Conservation (phyloP, 2,329 filamentous ascomycete species). For the Teratosphaeria gauchensis region DNA sequence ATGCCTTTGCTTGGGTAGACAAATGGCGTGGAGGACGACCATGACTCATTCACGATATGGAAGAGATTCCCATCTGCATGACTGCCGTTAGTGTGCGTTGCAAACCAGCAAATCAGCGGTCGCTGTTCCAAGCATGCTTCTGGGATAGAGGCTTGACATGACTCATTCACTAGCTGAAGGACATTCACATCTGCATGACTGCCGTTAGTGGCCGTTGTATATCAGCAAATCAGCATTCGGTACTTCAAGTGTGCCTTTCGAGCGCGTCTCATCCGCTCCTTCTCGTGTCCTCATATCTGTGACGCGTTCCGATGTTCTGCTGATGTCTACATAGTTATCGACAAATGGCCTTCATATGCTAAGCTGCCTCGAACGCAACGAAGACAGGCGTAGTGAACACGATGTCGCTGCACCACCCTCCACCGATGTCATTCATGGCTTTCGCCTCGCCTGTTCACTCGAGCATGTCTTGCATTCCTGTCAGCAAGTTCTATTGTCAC, state of each 20-base stretch:
- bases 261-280: background rate
- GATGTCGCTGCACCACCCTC: background rate
- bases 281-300: background rate
- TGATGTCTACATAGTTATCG: background rate
- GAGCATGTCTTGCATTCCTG: background rate
- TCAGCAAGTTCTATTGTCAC: background rate
- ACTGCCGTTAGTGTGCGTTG: too few species aligned
- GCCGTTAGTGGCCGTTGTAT: too few species aligned
- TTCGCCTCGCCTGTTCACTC: background rate
- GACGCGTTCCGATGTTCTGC: background rate
- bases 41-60: too few species aligned
- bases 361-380: background rate
- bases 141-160: too few species aligned
- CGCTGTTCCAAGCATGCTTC: too few species aligned
- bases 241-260: too few species aligned
- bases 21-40: too few species aligned
- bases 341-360: background rate
- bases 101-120: too few species aligned
- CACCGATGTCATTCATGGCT: background rate
- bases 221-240: too few species aligned
- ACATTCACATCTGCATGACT: too few species aligned
- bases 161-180: too few species aligned
- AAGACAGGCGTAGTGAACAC: background rate
- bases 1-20: background rate
- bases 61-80: too few species aligned